These are phyloP conservation scores for Leccinum fibrillosum DNA, from an alignment of 768 basidiomycete genomes.

Conservation along the genomic window DNA sequence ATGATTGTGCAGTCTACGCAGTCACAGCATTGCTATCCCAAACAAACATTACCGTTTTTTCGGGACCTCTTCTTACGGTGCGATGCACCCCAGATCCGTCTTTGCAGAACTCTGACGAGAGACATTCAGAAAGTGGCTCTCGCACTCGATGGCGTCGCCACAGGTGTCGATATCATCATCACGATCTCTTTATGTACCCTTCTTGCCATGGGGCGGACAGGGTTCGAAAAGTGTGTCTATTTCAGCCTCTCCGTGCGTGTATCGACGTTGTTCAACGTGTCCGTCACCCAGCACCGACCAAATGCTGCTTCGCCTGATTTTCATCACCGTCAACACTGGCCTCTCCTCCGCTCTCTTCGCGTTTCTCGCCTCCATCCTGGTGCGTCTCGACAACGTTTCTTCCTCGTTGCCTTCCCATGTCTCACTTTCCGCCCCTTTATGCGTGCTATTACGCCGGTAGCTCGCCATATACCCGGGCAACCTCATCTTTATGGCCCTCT, in stretches of 20 bases:
- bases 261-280: background rate
- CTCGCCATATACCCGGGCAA: constrained; percentile 23
- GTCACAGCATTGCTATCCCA: constrained; percentile 12
- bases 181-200: constrained; percentile 22
- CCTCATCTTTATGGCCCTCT: constrained; percentile 23
- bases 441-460: background rate
- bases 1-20: constrained; percentile 15
- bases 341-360: constrained; percentile 23
- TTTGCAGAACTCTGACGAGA: constrained; percentile 2
- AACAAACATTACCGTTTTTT: constrained; percentile 15
- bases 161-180: constrained; percentile 17
- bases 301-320: constrained; percentile 23
- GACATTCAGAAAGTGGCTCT: constrained; percentile 12
- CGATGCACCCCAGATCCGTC: background rate
- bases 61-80: constrained; percentile 18
- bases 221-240: constrained; percentile 17
- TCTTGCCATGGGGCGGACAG: constrained; percentile 24
- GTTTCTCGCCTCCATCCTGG: constrained; percentile 19
- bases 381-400: constrained; percentile 8
- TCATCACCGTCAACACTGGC: constrained; percentile 25
- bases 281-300: constrained; percentile 19
- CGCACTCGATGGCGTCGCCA: constrained; percentile 12
- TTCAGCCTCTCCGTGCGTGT: background rate
- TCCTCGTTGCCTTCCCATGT: background rate
- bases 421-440: background rate